These are phyloP conservation scores for Aspergillus bombycis DNA, from an alignment of 2,329 filamentous ascomycete species.

Conservation along the genomic window DNA sequence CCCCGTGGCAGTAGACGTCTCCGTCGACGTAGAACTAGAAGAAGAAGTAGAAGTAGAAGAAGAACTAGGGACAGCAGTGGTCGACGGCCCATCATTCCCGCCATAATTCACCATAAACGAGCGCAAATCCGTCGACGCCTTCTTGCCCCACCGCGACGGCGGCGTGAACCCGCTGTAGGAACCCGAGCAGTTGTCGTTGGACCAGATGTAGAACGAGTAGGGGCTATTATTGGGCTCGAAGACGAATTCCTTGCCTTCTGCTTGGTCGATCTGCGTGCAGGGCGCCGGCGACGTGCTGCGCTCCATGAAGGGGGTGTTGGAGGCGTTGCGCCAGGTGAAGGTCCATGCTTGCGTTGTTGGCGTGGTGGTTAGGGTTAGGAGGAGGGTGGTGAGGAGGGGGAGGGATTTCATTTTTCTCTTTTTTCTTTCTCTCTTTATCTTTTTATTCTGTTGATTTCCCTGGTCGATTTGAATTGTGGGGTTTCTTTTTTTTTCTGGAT, in stretches of 20 bases:
- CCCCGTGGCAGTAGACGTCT: neutral
- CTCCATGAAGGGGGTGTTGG: slow-evolving; percentile 1
- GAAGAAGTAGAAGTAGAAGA: neutral
- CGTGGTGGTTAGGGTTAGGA: neutral
- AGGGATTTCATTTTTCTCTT: neutral
- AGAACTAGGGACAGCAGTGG: neutral
- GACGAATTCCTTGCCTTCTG: slow-evolving; percentile 10
- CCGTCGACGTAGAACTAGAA: neutral
- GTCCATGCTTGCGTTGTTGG: slow-evolving; percentile 10
- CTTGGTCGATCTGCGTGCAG: slow-evolving; percentile 16
- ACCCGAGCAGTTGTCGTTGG: slow-evolving; percentile 13
- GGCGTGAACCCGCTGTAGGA: slow-evolving; percentile 11
- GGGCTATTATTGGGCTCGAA: slow-evolving; percentile 9
- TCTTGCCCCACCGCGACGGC: slow-evolving; percentile 9
- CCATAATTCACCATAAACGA: slow-evolving; percentile 16
- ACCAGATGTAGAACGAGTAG: slow-evolving; percentile 13
- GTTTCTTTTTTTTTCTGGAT: neutral
- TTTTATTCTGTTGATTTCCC: too few species aligned
- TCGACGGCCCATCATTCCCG: neutral
- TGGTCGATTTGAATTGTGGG: neutral
- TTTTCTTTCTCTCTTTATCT: neutral
- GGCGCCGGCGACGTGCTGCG: neutral
- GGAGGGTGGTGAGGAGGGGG: neutral
- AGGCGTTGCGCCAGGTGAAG: slow-evolving; percentile 16
- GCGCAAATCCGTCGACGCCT: slow-evolving; percentile 6